Base-by-base conservation (phyloP, 179 eudicot genomes). In the Pouteria campechiana region DNA sequence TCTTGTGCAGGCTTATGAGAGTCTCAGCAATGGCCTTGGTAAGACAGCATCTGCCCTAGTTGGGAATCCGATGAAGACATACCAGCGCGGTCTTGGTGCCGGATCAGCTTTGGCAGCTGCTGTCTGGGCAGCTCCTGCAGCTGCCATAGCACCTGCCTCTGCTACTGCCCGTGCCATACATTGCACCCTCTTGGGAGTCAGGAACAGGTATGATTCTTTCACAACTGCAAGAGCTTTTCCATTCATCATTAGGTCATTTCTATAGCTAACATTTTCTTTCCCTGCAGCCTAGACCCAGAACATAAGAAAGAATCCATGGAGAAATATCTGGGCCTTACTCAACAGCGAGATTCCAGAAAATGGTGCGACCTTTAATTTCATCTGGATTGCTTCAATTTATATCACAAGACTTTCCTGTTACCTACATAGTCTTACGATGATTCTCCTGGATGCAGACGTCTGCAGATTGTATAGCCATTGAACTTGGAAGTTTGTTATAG, bases 1-100 rank as follows among this genome's bases (percentile, higher is more conserved):
- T n/a, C n/a, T n/a, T n/a, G n/a, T n/a, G 28, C 63, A 90, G 98
- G 98, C 98, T 52, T 86, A 39, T 61, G 84, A 79, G 64, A 90
- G 93, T 54, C 74, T 90, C 25, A 70, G 76, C 58, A 83, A 76
- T 55, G 98, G 98, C 33, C 40, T 86, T 1, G 86, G 84, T 7
- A 86, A 70, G 67, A 63, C 82, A 25, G 86, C 98, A 37, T 65
- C 94, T 38, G 90, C 95, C 23, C 48, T 86, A 41, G 74, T 89
- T 37, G 83, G 63, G 44, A 55, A 58, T 39, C 98, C 98, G 34
- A 24, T 90, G 51, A 90, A 76, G 72, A 59, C 52, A 34, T 90
- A 86, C 64, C 87, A 83, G 50, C 82, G 90, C 10, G 84, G 83
- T 44, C 75, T 68, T 50, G 72, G 94, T 41, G 73, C 70, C 17